These are phyloP conservation scores for Paramecium biaurelia DNA, from an alignment of 73 alveolate genomes.

Conservation along the genomic window DNA sequence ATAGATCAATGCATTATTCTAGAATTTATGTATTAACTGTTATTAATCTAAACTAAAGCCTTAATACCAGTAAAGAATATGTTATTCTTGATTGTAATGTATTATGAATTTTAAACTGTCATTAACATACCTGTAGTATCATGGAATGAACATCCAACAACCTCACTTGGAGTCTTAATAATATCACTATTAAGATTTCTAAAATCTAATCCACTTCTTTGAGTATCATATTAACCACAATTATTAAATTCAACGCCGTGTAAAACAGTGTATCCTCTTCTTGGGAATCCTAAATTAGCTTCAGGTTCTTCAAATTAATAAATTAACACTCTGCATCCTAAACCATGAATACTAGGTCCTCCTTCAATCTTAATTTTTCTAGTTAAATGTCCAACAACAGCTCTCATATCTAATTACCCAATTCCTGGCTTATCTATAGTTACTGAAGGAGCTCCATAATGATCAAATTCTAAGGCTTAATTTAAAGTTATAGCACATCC, in stretches of 20 bases:
- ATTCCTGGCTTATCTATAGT: conserved; percentile 27
- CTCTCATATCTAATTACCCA: conserved; percentile 55
- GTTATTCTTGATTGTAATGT: not conserved
- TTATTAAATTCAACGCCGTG: conserved; percentile 58
- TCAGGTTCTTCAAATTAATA: conserved; percentile 16
- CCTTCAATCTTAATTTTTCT: conserved; percentile 51
- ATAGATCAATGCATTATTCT: not conserved
- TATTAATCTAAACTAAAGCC: conserved; percentile 47
- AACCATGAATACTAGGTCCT: not conserved
- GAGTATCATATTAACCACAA: conserved; percentile 47
- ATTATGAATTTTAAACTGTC: not conserved
- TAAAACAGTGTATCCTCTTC: conserved; percentile 31
- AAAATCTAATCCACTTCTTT: conserved; percentile 55
- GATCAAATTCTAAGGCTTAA: conserved; percentile 40
- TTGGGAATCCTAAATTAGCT: conserved; percentile 1
- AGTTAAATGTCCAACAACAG: conserved; percentile 53
- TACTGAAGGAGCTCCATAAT: conserved; percentile 53
- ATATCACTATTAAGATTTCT: conserved; percentile 18
- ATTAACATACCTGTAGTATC: conserved; percentile 39
- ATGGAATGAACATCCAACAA: conserved; percentile 50
- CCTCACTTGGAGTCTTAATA: not conserved
- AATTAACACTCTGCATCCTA: conserved; percentile 50
- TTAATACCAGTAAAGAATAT: conserved; percentile 47
- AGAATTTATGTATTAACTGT: conserved; percentile 29
- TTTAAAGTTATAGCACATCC: conserved; percentile 37